Evolutionary conservation across 768 basidiomycete species (phyloP).

Genomic region (Rhizopogon vesiculosus): DNA sequence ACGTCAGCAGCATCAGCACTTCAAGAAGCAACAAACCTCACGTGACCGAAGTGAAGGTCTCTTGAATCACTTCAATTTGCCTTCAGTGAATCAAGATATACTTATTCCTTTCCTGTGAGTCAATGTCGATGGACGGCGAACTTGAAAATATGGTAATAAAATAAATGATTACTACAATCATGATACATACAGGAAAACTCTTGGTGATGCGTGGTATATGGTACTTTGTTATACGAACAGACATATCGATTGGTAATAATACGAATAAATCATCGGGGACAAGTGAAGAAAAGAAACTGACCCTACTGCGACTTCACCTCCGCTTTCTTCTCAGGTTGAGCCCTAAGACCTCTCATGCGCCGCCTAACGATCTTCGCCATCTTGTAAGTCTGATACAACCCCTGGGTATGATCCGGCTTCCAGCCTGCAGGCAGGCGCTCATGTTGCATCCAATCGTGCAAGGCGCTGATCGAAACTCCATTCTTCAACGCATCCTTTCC

Average conservation of each 20-base stretch:
- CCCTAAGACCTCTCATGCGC: conserved; percentile 19
- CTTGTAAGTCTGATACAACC: conserved; percentile 24
- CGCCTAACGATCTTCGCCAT: conserved; percentile 24
- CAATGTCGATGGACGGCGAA: conserved; percentile 2
- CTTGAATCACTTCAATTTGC: too few relatives aligned
- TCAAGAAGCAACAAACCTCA: too few relatives aligned
- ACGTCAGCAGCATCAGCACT: too few relatives aligned
- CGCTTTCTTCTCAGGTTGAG: background rate
- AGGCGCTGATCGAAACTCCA: conserved; percentile 42
- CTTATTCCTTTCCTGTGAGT: conserved; percentile 13
- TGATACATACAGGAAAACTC: too few relatives aligned
- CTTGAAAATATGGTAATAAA: background rate
- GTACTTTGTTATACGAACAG: background rate
- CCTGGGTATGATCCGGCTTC: conserved; percentile 25
- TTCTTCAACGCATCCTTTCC: conserved; percentile 30
- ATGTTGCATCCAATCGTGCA: conserved; percentile 45
- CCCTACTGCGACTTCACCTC: background rate
- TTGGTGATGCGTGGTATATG: background rate
- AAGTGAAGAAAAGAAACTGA: background rate
- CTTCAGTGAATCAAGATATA: too few relatives aligned
- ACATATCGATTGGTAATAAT: background rate
- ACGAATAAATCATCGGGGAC: background rate
- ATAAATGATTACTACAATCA: background rate
- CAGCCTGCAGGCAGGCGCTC: conserved; percentile 46
- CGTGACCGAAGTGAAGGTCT: too few relatives aligned